phyloP scores from a whole-genome alignment of 2,329 filamentous ascomycete genomes.

The Talaromyces sp. region DNA sequence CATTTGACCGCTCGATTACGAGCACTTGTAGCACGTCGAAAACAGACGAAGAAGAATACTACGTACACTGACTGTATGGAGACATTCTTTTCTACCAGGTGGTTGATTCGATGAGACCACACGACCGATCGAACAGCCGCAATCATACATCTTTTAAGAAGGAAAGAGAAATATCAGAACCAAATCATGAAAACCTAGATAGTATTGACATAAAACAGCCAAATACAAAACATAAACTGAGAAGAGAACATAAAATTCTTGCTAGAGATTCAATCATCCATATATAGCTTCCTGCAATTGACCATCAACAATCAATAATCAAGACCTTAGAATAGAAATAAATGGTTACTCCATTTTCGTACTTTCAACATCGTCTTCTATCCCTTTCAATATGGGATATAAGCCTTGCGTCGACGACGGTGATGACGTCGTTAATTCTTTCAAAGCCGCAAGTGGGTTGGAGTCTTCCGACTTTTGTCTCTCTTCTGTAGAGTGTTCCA shows the following conservation, averaged over 20 bases:
- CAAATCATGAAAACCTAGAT: not conserved
- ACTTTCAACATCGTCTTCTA: constrained; percentile 20
- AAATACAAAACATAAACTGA: not conserved
- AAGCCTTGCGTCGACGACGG: constrained; percentile 13
- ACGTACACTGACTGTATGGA: not conserved
- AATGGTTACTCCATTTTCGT: constrained; percentile 20
- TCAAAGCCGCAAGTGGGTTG: constrained; percentile 4
- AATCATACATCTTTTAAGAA: not conserved
- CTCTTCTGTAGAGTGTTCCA: constrained; percentile 10
- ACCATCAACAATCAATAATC: not conserved
- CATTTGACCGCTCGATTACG: constrained; percentile 5
- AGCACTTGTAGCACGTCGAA: not conserved
- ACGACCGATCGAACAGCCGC: not conserved
- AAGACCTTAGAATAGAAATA: not conserved
- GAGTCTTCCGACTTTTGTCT: constrained; percentile 1
- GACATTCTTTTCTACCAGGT: not conserved
- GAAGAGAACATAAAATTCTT: not conserved
- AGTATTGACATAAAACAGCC: not conserved
- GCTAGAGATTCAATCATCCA: not conserved
- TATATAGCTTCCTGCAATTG: not conserved
- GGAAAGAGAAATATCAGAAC: not conserved
- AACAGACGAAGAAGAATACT: not conserved
- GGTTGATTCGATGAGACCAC: not conserved
- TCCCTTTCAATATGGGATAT: constrained; percentile 25
- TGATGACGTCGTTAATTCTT: constrained; percentile 7